Conservation (phyloP, 306 rosid species). For the Castanospermum australe region DNA sequence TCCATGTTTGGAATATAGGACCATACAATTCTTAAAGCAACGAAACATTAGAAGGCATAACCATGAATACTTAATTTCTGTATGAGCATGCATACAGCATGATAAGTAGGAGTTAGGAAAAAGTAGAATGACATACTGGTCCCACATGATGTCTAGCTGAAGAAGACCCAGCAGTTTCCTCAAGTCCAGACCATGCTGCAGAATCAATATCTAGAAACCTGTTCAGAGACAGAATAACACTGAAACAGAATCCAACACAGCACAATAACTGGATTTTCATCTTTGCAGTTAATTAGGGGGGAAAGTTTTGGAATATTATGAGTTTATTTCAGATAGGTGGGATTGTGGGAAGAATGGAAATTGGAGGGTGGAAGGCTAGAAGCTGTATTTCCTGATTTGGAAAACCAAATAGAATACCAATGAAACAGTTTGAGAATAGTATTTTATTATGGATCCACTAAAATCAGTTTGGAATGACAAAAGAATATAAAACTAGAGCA, state of each 20-base stretch:
- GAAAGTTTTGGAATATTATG: background rate
- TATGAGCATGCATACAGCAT: too few relatives aligned
- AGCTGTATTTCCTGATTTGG: too few relatives aligned
- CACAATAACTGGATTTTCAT: background rate
- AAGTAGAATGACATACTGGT: constrained; percentile 41
- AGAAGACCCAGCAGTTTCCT: constrained; percentile 52
- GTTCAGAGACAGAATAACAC: background rate
- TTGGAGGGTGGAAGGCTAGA: background rate
- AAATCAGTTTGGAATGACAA: background rate
- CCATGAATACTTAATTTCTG: too few relatives aligned
- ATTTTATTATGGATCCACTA: background rate
- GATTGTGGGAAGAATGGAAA: background rate
- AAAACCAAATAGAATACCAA: background rate
- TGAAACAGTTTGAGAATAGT: background rate
- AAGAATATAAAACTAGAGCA: background rate
- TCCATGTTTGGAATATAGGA: too few relatives aligned
- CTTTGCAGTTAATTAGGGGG: background rate
- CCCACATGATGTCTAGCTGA: constrained; percentile 53
- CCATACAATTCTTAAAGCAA: too few relatives aligned
- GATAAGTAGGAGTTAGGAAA: background rate
- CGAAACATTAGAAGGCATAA: too few relatives aligned
- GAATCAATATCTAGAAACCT: constrained; percentile 33
- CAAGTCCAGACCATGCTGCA: constrained; percentile 59
- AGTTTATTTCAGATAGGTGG: background rate
- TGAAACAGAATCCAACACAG: background rate